Percentiles rank a stretch among this genome's conserved stretches.
phyloP scores from a whole-genome alignment of 2,329 filamentous ascomycete species.

The Pyrenochaeta sp. region DNA sequence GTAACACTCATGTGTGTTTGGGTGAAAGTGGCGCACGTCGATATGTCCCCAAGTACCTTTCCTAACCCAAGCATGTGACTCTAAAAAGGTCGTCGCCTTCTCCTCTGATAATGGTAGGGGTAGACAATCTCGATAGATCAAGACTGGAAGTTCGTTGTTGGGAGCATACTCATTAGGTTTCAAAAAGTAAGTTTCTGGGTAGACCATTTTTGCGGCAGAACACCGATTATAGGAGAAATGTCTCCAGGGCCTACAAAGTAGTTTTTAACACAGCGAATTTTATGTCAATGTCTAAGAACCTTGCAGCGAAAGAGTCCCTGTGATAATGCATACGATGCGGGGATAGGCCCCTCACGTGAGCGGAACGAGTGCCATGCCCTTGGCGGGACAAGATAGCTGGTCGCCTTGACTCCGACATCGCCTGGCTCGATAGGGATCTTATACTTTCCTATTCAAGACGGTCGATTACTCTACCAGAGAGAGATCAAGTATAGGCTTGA shows the following conservation, averaged over 20 bases:
- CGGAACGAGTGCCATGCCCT: background rate
- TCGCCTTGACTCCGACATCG: background rate
- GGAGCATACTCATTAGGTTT: background rate
- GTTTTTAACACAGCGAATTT: too few relatives aligned
- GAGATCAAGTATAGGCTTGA: too few relatives aligned
- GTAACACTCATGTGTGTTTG: slow-evolving; percentile 7
- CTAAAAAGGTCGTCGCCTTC: background rate
- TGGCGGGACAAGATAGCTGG: background rate
- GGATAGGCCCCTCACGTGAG: background rate
- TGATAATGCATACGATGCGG: background rate
- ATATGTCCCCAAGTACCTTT: slow-evolving; percentile 2
- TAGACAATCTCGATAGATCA: slow-evolving; percentile 1
- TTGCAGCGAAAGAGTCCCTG: too few relatives aligned
- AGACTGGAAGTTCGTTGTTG: background rate
- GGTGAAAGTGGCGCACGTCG: background rate
- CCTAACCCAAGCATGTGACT: background rate
- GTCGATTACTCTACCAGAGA: too few relatives aligned
- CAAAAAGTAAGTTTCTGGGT: background rate
- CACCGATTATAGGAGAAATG: background rate
- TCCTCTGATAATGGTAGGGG: background rate
- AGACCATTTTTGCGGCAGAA: background rate
- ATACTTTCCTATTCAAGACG: too few relatives aligned
- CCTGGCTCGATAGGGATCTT: too few relatives aligned
- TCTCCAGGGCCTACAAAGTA: too few relatives aligned
- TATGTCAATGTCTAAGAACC: too few relatives aligned